Conservation (phyloP, 345 rosid species). For the Firmiana major region DNA sequence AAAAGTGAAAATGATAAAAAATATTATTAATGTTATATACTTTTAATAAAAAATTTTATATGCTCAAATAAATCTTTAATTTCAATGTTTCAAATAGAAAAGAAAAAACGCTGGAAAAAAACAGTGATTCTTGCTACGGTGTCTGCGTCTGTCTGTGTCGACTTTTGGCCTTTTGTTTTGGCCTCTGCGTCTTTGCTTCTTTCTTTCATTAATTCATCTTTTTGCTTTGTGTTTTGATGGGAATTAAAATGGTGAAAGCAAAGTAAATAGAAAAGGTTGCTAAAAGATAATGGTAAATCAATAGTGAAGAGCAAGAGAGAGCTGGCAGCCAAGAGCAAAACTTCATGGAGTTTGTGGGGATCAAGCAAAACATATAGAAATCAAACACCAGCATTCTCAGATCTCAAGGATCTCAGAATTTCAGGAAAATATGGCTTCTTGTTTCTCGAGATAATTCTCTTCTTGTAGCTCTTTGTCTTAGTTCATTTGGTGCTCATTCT, state of each 20-base stretch:
- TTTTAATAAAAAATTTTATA: too few species aligned
- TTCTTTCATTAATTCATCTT: constrained; percentile 25
- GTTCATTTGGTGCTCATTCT: constrained; percentile 31
- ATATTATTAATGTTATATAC: too few species aligned
- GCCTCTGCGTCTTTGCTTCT: constrained; percentile 43
- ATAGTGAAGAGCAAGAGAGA: constrained; percentile 17
- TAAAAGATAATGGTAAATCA: constrained; percentile 29
- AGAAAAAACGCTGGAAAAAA: neutral
- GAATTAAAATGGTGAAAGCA: neutral
- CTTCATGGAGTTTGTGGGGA: constrained; percentile 47
- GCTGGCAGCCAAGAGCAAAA: constrained; percentile 22
- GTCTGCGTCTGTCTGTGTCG: constrained; percentile 47
- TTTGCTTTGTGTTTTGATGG: constrained; percentile 6
- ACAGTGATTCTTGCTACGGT: constrained; percentile 27
- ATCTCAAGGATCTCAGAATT: constrained; percentile 91
- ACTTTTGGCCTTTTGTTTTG: constrained; percentile 64
- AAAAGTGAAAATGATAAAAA: too few species aligned
- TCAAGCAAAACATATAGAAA: constrained; percentile 28
- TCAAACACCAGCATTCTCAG: constrained; percentile 41
- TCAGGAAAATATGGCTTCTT: constrained; percentile 33
- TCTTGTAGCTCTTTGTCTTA: constrained; percentile 20
- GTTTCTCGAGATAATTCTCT: constrained; percentile 51
- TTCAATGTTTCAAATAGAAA: constrained; percentile 14
- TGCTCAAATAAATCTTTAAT: neutral
- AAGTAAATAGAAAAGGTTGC: constrained; percentile 3